These are phyloP conservation scores for Drosera capensis DNA, from an alignment of 148 eudicot genomes.

Conservation along the genomic window DNA sequence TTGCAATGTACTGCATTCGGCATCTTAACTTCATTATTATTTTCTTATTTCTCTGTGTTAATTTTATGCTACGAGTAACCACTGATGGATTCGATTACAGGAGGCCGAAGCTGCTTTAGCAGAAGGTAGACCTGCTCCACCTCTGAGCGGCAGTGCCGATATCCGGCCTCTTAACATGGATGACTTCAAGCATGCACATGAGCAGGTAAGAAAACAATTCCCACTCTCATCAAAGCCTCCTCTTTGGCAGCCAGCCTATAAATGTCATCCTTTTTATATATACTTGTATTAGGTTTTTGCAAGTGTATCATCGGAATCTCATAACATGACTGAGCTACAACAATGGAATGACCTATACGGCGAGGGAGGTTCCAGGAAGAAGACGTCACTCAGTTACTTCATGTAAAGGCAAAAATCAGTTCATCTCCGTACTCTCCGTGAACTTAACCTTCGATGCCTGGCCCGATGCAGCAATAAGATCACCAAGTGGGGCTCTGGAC, in stretches of 20 bases:
- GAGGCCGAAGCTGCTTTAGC: slow-evolving; percentile 61
- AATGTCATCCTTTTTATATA: not conserved
- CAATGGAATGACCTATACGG: slow-evolving; percentile 97
- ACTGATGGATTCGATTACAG: slow-evolving; percentile 28
- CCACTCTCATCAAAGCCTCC: not conserved
- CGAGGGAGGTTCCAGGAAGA: slow-evolving; percentile 88
- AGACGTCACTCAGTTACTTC: slow-evolving; percentile 76
- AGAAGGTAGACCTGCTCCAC: slow-evolving; percentile 62
- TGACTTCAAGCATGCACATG: slow-evolving; percentile 66
- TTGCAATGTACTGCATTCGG: no score
- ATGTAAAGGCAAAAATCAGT: slow-evolving; percentile 46
- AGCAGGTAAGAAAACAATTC: slow-evolving; percentile 28
- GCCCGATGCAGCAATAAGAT: no score
- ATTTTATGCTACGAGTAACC: not conserved
- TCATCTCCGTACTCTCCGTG: no score
- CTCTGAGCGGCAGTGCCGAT: slow-evolving; percentile 45
- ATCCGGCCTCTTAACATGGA: slow-evolving; percentile 52
- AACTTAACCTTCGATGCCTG: no score
- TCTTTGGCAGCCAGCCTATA: not conserved
- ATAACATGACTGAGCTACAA: slow-evolving; percentile 80
- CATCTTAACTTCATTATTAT: no score
- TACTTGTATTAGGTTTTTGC: slow-evolving; percentile 54
- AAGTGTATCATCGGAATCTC: slow-evolving; percentile 77
- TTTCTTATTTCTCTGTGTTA: no score
- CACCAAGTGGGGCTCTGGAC: no score